Conservation (phyloP, 2,329 filamentous ascomycete genomes). For the Colletotrichum tropicicola region DNA sequence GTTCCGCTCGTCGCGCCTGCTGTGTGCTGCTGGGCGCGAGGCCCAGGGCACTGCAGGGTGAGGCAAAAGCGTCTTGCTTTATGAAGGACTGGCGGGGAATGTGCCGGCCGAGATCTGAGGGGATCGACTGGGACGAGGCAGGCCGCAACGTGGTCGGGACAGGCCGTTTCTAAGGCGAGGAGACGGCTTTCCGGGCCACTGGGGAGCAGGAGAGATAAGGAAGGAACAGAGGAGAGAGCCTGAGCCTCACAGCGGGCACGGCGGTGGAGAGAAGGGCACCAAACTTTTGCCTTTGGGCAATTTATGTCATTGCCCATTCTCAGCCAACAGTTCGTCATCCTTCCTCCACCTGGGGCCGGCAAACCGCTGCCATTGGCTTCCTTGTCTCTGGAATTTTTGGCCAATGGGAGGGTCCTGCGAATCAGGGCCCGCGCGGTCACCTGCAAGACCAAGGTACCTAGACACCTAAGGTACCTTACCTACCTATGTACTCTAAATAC, state of each 20-base stretch:
- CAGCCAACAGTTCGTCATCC: slow-evolving; percentile 32
- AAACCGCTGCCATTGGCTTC: slow-evolving; percentile 21
- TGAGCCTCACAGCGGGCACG: neutral
- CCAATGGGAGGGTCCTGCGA: slow-evolving; percentile 12
- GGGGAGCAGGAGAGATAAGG: neutral
- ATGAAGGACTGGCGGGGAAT: neutral
- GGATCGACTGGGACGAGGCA: slow-evolving; percentile 5
- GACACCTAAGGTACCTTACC: no score
- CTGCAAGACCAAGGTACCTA: slow-evolving; percentile 19
- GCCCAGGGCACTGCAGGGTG: slow-evolving; percentile 23
- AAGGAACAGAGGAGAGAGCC: neutral
- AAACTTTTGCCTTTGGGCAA: slow-evolving; percentile 22
- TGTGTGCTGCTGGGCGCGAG: slow-evolving; percentile 22
- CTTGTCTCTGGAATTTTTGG: slow-evolving; percentile 3
- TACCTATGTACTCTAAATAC: no score
- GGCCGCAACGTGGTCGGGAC: slow-evolving; percentile 16
- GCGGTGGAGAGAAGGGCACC: neutral
- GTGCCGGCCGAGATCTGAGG: neutral
- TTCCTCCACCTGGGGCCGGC: slow-evolving; percentile 28
- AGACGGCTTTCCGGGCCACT: no score
- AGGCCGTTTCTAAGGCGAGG: slow-evolving; percentile 8
- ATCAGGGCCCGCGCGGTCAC: neutral
- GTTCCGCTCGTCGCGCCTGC: slow-evolving; percentile 14
- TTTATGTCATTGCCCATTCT: slow-evolving; percentile 27
- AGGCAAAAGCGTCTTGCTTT: slow-evolving; percentile 6